Conservation (phyloP, 208 protist genomes). For the Acanthamoeba healyi region DNA sequence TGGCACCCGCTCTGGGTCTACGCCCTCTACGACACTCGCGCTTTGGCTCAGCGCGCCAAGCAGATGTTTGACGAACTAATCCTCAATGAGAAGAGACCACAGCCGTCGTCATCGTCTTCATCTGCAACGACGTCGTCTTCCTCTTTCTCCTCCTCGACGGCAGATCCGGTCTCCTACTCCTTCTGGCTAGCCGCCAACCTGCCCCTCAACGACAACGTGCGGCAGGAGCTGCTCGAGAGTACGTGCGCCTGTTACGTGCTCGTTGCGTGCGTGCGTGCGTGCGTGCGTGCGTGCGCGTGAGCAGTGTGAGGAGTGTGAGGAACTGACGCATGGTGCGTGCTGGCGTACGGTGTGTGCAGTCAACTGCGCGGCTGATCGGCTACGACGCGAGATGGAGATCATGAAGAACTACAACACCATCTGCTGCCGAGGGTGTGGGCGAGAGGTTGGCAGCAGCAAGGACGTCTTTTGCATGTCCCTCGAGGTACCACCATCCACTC, state of each 20-base stretch:
- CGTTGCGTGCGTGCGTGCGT: background rate
- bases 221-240: conserved; percentile 66
- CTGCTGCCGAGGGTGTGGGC: conserved; percentile 24
- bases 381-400: conserved; percentile 59
- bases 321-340: too few relatives aligned
- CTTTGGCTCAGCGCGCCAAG: background rate
- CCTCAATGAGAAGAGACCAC: background rate
- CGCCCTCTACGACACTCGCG: background rate
- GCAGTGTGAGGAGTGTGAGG: too few relatives aligned
- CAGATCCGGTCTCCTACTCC: conserved; percentile 43
- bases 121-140: background rate
- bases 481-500: background rate
- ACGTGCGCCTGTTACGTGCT: background rate
- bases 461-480: conserved; percentile 74
- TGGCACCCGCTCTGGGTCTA: conserved; percentile 63
- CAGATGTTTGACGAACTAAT: conserved; percentile 41
- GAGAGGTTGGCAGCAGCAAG: background rate
- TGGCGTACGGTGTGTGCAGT: background rate
- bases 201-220: background rate
- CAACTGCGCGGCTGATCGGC: conserved; percentile 44
- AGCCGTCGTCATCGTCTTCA: background rate
- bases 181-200: conserved; percentile 69
- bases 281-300: too few relatives aligned
- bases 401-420: conserved; percentile 42
- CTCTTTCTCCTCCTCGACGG: background rate